phyloP scores from a whole-genome alignment of 345 rosid genomes.

The Carallia pectinifolia region DNA sequence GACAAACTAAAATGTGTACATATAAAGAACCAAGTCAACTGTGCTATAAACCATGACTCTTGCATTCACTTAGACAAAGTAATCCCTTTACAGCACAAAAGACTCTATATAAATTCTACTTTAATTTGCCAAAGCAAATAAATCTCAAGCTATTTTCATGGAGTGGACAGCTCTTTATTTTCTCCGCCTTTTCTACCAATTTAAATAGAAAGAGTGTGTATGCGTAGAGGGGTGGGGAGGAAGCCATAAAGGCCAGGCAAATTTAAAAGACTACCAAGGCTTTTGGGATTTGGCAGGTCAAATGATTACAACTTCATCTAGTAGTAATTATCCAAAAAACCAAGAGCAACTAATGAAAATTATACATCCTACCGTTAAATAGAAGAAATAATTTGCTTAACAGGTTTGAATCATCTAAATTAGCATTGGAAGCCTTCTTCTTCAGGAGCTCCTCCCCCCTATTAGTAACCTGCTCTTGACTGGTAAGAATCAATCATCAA shows the following conservation, averaged over 20 bases:
- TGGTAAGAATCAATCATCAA: constrained; percentile 41
- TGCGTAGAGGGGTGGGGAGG: too few species aligned
- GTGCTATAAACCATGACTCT: too few species aligned
- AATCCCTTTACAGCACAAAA: too few species aligned
- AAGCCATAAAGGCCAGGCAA: not conserved
- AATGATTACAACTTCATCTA: too few species aligned
- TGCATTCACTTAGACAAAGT: too few species aligned
- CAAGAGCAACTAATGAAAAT: constrained; percentile 2
- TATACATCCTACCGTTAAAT: constrained; percentile 65
- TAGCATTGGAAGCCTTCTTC: constrained; percentile 66
- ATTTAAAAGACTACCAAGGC: not conserved
- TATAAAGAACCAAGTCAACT: not conserved
- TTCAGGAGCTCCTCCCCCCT: constrained; percentile 88
- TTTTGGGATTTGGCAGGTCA: not conserved
- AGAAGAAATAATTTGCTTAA: constrained; percentile 62
- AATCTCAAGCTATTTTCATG: too few species aligned
- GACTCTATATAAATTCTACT: too few species aligned
- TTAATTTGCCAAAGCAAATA: too few species aligned
- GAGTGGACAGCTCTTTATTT: too few species aligned
- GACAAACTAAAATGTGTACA: not conserved
- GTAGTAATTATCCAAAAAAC: not conserved
- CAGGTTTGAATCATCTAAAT: constrained; percentile 75
- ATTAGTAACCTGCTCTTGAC: constrained; percentile 81
- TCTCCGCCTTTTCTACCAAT: too few species aligned
- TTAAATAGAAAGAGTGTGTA: too few species aligned